phyloP scores from a whole-genome alignment of 257 asterid genomes.

The Nyctanthes arbortristis region DNA sequence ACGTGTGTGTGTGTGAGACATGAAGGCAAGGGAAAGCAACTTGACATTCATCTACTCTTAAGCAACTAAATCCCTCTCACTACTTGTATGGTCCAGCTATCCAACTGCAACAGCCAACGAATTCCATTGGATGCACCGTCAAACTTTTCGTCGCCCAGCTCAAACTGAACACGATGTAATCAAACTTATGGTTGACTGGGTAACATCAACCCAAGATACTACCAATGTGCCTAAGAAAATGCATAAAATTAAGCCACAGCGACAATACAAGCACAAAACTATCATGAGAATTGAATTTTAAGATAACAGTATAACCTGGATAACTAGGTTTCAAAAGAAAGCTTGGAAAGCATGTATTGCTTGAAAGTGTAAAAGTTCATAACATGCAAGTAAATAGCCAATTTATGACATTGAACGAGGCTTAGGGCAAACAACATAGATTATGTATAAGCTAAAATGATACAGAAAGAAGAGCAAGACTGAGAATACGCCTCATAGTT shows the following conservation, averaged over 20 bases:
- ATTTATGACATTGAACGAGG: background rate
- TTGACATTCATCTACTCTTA: slow-evolving; percentile 2
- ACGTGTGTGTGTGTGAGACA: background rate
- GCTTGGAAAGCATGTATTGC: slow-evolving; percentile 9
- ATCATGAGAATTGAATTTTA: background rate
- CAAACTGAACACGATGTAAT: no score
- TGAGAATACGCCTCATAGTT: background rate
- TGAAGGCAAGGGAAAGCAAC: background rate
- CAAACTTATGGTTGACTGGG: background rate
- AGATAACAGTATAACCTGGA: no score
- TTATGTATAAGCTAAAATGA: background rate
- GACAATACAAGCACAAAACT: background rate
- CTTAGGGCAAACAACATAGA: background rate
- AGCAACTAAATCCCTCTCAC: background rate
- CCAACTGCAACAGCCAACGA: background rate
- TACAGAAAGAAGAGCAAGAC: background rate
- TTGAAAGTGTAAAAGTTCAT: background rate
- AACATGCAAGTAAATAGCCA: slow-evolving; percentile 4
- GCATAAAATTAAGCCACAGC: background rate
- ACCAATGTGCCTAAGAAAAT: slow-evolving; percentile 4
- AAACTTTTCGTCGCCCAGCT: no score
- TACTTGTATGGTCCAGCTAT: background rate
- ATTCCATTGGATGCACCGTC: background rate
- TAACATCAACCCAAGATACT: background rate
- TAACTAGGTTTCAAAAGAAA: background rate